Evolutionary conservation across 2,329 filamentous ascomycete genomes (phyloP).

Genomic region (Acarospora socialis): DNA sequence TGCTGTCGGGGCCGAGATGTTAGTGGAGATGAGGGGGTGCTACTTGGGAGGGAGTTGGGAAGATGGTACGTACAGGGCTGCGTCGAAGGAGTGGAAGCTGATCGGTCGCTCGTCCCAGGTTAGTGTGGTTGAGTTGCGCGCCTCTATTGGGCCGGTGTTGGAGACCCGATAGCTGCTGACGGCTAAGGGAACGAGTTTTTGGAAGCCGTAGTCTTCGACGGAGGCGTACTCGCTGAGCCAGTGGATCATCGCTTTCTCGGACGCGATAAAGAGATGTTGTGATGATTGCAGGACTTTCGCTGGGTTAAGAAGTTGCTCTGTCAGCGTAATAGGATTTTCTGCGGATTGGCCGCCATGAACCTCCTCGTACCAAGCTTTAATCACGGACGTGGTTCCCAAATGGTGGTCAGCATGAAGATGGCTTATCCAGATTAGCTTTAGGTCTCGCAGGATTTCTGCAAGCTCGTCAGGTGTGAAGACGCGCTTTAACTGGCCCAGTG

Average conservation of each 20-base stretch:
- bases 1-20: constrained; percentile 15
- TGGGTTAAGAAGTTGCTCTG: constrained; percentile 16
- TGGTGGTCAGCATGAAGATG: constrained; percentile 96
- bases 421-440: constrained; percentile 81
- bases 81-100: no score
- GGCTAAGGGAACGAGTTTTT: constrained; percentile 36
- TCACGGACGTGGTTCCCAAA: constrained; percentile 65
- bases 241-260: constrained; percentile 54
- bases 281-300: constrained; percentile 22
- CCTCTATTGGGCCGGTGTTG: constrained; percentile 14
- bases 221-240: constrained; percentile 69
- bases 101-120: constrained; percentile 14
- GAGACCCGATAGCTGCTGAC: constrained; percentile 26
- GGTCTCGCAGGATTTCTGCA: constrained; percentile 55
- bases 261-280: constrained; percentile 48
- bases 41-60: no score
- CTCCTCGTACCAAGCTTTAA: constrained; percentile 62
- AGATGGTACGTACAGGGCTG: no score
- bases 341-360: constrained; percentile 27
- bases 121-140: constrained; percentile 17
- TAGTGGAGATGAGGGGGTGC: no score
- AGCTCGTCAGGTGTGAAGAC: constrained; percentile 53
- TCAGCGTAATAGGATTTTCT: constrained; percentile 1
- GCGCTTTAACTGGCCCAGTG: constrained; percentile 71
- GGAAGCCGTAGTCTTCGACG: constrained; percentile 63